A percentile compares a stretch with the other conserved stretches of the same genome.
phyloP scores from a whole-genome alignment of 345 rosid species.

The Theobroma cacao region DNA sequence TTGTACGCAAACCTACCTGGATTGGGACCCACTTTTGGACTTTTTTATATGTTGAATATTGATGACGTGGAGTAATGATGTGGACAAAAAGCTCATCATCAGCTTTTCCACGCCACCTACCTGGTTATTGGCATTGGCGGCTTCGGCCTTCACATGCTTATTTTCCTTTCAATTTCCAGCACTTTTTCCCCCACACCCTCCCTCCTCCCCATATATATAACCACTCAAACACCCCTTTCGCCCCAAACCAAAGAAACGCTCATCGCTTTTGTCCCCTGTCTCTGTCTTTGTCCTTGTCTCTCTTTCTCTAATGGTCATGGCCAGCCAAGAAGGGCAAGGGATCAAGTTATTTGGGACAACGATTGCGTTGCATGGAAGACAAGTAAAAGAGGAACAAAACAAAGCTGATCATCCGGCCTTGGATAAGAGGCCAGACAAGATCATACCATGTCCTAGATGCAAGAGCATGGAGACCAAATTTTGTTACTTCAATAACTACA shows the following conservation, averaged over 20 bases:
- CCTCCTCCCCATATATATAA: conserved; percentile 24
- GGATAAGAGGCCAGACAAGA: conserved; percentile 78
- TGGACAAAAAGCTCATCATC: conserved; percentile 52
- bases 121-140: conserved; percentile 25
- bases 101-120: conserved; percentile 55
- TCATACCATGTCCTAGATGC: conserved; percentile 92
- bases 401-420: conserved; percentile 34
- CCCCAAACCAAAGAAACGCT: conserved; percentile 11
- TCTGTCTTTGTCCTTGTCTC: conserved; percentile 6
- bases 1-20: conserved; percentile 34
- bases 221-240: conserved; percentile 16
- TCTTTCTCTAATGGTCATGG: conserved; percentile 39
- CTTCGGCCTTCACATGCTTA: background rate
- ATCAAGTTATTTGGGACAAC: conserved; percentile 86
- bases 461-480: conserved; percentile 96
- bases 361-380: conserved; percentile 55
- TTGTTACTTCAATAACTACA: conserved; percentile 96
- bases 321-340: conserved; percentile 47
- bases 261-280: background rate
- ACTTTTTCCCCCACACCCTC: background rate
- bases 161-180: conserved; percentile 5
- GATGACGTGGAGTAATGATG: conserved; percentile 58
- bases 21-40: conserved; percentile 24
- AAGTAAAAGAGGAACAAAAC: conserved; percentile 35
- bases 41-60: conserved; percentile 5